phyloP scores from a whole-genome alignment of 805 yeast species.

The Saturnispora quitensis region DNA sequence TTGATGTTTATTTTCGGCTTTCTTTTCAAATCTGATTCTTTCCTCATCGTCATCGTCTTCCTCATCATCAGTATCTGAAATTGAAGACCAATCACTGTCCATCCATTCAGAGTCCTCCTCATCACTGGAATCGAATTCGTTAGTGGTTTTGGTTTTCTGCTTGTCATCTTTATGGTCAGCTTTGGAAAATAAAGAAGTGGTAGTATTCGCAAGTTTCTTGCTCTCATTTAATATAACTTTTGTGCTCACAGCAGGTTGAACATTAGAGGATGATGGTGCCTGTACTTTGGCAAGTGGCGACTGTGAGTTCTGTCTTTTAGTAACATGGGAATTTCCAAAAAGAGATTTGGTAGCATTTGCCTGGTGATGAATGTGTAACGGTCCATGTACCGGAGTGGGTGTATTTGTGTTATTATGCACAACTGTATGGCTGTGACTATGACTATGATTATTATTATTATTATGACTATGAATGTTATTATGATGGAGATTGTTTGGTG shows the following conservation, averaged over 20 bases:
- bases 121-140: slow-evolving; percentile 26
- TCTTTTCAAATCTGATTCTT: slow-evolving; percentile 24
- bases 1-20: slow-evolving; percentile 10
- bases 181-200: slow-evolving; percentile 5
- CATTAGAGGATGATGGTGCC: neutral
- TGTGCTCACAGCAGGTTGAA: neutral
- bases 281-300: neutral
- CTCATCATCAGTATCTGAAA: slow-evolving; percentile 28
- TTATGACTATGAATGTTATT: neutral
- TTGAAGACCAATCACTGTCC: slow-evolving; percentile 26
- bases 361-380: neutral
- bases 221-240: neutral
- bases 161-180: neutral
- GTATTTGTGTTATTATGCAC: neutral
- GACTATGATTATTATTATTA: neutral
- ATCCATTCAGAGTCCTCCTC: slow-evolving; percentile 30
- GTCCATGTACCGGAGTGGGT: neutral
- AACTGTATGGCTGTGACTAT: neutral
- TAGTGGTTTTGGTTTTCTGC: neutral
- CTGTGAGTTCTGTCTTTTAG: neutral
- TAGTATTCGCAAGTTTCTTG: neutral
- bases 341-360: slow-evolving; percentile 1
- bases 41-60: slow-evolving; percentile 28
- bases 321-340: slow-evolving; percentile 1
- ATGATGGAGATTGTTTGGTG: neutral